Evolutionary conservation across 2,329 filamentous ascomycete species (phyloP), one percentile per base, ranked within the genome.

Genomic region (Neofusicoccum laricinum): DNA sequence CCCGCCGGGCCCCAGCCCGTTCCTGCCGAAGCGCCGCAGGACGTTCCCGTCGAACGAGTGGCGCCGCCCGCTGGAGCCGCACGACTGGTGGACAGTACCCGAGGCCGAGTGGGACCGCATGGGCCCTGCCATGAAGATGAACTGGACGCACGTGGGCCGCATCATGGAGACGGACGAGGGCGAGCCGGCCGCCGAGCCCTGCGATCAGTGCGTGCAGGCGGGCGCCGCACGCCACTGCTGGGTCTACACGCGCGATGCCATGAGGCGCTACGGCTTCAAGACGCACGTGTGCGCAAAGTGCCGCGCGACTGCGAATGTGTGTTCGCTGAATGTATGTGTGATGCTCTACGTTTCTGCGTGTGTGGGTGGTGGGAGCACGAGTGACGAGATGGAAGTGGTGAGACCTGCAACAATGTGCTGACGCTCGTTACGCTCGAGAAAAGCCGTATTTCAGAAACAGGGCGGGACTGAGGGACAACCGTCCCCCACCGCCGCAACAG

Each of bases 151-250:
- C 19, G 58, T 61, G 12, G 58, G 58, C 15, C 36, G 58, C 30
- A 61, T 61, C 17, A 48, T 61, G 58, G 58, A 61, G 46, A 61
- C 58, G 14, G 58, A 38, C 14, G 58, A 48, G 14, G 58, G 58
- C 7, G 58, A 61, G 36, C 58, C 43, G 12, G 43, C 58, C 15
- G 30, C 58, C 19, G 32, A 36, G 19, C 3, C 58, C 8, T 61
- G 58, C 46, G 43, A 61, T 14, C 58, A 61, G 17, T 61, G 58
- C 58, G 32, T 36, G 14, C 11, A 25, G 15, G 55, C 55, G 14
- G 55, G 55, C 32, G 36, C 14, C n/a, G n/a, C 32, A 14, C 34
- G 32, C 10, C 32, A 38, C 11, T 61, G 58, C 46, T 40, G 58
- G 43, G 58, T 61, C 19, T 61, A 61, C 58, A 36, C 55, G 25